These are phyloP conservation scores for Rubia peregrina DNA, from an alignment of 305 asterid species.

Conservation along the genomic window DNA sequence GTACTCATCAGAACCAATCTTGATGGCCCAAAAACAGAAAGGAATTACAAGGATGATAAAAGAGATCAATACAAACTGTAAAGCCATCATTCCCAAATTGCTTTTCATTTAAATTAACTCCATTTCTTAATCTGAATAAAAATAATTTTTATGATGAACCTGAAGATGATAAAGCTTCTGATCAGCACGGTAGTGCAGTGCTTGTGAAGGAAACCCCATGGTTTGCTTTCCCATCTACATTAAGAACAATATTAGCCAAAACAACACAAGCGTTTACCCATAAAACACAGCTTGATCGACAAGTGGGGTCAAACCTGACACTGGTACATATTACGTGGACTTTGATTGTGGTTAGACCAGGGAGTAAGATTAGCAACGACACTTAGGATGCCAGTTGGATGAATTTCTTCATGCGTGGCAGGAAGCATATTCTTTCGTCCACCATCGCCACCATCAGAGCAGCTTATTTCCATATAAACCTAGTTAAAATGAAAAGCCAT, in stretches of 20 bases:
- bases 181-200: conserved; percentile 78
- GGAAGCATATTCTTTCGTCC: conserved; percentile 72
- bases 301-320: conserved; percentile 63
- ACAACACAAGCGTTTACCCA: not conserved
- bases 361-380: conserved; percentile 95
- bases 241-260: conserved; percentile 9
- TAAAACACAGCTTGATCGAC: conserved; percentile 12
- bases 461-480: conserved; percentile 97
- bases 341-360: conserved; percentile 99
- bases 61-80: not conserved
- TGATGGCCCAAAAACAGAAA: not conserved
- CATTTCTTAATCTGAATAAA: not conserved
- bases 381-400: conserved; percentile 90
- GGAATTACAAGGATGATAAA: not conserved
- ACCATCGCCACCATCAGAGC: conserved; percentile 93
- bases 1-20: not conserved
- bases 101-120: not conserved
- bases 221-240: conserved; percentile 96
- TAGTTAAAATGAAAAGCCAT: conserved; percentile 19
- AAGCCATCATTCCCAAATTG: not conserved
- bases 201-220: conserved; percentile 90
- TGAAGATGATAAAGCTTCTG: conserved; percentile 98
- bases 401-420: conserved; percentile 93
- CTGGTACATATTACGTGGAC: conserved; percentile 99
- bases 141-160: conserved; percentile 32